A percentile compares a stretch with the other conserved stretches of the same genome.
Conservation (phyloP, 1,284 basidiomycete genomes). For the Exobasidium rhododendri region DNA sequence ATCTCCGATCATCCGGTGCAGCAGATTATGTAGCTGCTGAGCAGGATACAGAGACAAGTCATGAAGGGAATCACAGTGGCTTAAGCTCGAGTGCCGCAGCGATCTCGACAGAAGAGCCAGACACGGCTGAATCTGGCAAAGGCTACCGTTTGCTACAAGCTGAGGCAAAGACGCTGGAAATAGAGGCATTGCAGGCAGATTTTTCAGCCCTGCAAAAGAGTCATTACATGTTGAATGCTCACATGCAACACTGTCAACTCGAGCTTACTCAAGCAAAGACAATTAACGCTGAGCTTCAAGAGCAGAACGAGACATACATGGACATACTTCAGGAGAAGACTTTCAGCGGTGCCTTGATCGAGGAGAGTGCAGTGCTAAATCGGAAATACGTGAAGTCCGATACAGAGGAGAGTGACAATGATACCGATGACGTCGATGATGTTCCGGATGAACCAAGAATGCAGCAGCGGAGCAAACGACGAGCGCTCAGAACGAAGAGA, state of each 20-base stretch:
- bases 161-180: background rate
- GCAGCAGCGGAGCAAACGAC: conserved; percentile 15
- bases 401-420: conserved; percentile 7
- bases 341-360: conserved; percentile 37
- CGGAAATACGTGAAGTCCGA: conserved; percentile 8
- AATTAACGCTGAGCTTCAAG: conserved; percentile 28
- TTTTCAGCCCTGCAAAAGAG: conserved; percentile 19
- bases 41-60: background rate
- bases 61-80: background rate
- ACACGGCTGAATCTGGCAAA: background rate
- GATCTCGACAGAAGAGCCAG: background rate
- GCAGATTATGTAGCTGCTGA: background rate
- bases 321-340: conserved; percentile 46
- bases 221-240: conserved; percentile 24
- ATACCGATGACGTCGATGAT: conserved; percentile 41
- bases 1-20: background rate
- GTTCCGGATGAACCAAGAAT: conserved; percentile 35
- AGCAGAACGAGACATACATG: conserved; percentile 40
- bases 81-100: background rate
- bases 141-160: conserved; percentile 6
- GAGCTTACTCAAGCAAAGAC: conserved; percentile 35
- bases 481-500: conserved; percentile 10
- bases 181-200: conserved; percentile 22
- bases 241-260: conserved; percentile 29
- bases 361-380: conserved; percentile 36